Evolutionary conservation across 106 monocot genomes (phyloP), one percentile per base, ranked within the genome.

Genomic region (Dendrobium nobile): DNA sequence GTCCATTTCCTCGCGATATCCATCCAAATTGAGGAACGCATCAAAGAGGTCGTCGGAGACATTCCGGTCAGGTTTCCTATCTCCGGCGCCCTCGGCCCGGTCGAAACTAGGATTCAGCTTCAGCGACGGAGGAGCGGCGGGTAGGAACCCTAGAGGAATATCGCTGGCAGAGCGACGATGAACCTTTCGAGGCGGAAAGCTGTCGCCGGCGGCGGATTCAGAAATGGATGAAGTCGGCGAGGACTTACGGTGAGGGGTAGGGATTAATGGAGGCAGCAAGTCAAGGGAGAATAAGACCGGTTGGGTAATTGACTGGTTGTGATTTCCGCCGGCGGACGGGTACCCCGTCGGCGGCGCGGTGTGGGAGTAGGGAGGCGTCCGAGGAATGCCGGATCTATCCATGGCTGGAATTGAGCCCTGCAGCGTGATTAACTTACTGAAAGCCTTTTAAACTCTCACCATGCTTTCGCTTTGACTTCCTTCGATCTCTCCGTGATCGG

Each of bases 131-230:
- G 54, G 17, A 70, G 24, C 28, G 61, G 61, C 61, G 19, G n/a
- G n/a, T 22, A 61, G 22, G 22, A 61, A 61, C n/a, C 61, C 61
- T 0, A 22, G 61, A 0, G 61, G 61, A 22, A 61, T 22, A 44
- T 80, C 80, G 80, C 84, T 80, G 22, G 44, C 26, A 8, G 81
- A 72, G 19, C 81, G 81, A 67, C 85, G 85, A 58, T 78, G 81
- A 54, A 68, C 9, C 48, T 77, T 82, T 5, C 45, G 54, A 2
- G 77, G 82, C 17, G 77, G 77, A 17, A 75, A 65, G n/a, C 58
- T 41, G 31, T 41, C 54, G 17, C 44, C 20, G 47, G 75, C 54
- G 77, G 51, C 37, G 19, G 85, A 77, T 47, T 75, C 44, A 48
- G 65, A 70, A 51, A 78, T 44, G 44, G 78, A 54, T 73, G 82